Percentiles rank a stretch among this genome's conserved stretches.
Evolutionary conservation across 169 alveolate genomes (phyloP).

Genomic region (Plasmodium reichenowi): DNA sequence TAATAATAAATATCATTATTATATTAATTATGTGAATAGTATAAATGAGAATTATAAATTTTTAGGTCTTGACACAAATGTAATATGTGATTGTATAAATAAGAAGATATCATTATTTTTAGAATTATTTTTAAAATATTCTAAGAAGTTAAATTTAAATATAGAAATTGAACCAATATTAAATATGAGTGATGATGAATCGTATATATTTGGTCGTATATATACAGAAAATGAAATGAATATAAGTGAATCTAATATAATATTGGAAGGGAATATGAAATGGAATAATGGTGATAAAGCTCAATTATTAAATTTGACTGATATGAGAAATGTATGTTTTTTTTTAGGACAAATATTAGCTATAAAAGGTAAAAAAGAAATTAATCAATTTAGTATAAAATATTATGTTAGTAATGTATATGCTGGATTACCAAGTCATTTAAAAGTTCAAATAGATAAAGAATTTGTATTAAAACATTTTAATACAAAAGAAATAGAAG

Average conservation of each 20-base stretch:
- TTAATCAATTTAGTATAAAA: slow-evolving; percentile 71
- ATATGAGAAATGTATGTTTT: slow-evolving; percentile 64
- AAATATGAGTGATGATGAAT: slow-evolving; percentile 69
- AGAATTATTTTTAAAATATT: slow-evolving; percentile 53
- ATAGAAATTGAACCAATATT: slow-evolving; percentile 67
- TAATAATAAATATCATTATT: slow-evolving; percentile 62
- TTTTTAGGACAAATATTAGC: slow-evolving; percentile 76
- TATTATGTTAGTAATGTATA: slow-evolving; percentile 58
- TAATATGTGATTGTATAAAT: slow-evolving; percentile 55
- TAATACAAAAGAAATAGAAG: slow-evolving; percentile 68
- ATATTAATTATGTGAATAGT: slow-evolving; percentile 27
- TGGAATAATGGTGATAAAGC: slow-evolving; percentile 73
- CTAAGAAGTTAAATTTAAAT: slow-evolving; percentile 61
- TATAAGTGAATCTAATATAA: slow-evolving; percentile 76
- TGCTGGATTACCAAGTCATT: slow-evolving; percentile 76
- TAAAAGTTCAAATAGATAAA: slow-evolving; percentile 40
- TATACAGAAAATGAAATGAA: slow-evolving; percentile 68
- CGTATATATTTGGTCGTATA: slow-evolving; percentile 63
- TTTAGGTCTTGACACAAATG: slow-evolving; percentile 65
- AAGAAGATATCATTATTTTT: slow-evolving; percentile 65
- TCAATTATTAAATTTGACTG: slow-evolving; percentile 59
- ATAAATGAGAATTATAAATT: slow-evolving; percentile 65
- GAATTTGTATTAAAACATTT: slow-evolving; percentile 70
- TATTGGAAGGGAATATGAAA: slow-evolving; percentile 59
- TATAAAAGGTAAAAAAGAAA: slow-evolving; percentile 75